These are phyloP conservation scores for Thozetella sp. DNA, from an alignment of 495 filamentous ascomycete genomes.

Conservation along the genomic window DNA sequence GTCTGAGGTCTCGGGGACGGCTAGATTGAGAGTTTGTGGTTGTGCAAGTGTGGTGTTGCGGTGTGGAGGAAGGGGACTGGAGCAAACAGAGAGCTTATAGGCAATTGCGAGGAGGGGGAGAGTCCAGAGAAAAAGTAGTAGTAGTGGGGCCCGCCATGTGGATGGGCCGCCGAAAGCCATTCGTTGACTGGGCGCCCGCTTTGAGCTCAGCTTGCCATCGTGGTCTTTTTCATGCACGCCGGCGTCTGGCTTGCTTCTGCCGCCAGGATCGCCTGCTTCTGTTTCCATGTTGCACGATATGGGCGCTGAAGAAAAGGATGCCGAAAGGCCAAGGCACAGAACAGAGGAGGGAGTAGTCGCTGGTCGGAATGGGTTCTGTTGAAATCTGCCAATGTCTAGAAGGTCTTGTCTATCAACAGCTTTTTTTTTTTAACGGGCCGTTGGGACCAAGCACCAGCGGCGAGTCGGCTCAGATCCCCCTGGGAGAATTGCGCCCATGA, in stretches of 20 bases:
- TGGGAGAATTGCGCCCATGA: no score
- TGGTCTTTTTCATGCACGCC: neutral
- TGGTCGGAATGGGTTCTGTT: no score
- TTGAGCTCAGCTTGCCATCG: neutral
- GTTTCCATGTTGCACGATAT: neutral
- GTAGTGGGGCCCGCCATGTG: neutral
- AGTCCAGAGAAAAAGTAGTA: neutral
- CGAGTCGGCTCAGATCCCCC: no score
- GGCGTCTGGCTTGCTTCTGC: neutral
- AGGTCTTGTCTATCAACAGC: no score
- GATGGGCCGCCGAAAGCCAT: neutral
- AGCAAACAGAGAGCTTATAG: slow-evolving; percentile 6
- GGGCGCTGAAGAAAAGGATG: no score
- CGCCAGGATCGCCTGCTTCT: neutral
- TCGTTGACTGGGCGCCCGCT: neutral
- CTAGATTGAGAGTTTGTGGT: slow-evolving; percentile 35
- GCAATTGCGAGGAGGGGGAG: slow-evolving; percentile 1
- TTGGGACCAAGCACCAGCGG: no score
- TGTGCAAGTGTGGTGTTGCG: slow-evolving; percentile 24
- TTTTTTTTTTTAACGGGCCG: no score
- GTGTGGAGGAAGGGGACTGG: neutral
- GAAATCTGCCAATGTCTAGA: no score
- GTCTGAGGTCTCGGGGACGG: slow-evolving; percentile 29
- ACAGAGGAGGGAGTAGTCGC: no score
- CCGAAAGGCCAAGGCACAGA: no score